Evolutionary conservation across 2,329 filamentous ascomycete genomes (phyloP).

Genomic region (Botryotinia convoluta): DNA sequence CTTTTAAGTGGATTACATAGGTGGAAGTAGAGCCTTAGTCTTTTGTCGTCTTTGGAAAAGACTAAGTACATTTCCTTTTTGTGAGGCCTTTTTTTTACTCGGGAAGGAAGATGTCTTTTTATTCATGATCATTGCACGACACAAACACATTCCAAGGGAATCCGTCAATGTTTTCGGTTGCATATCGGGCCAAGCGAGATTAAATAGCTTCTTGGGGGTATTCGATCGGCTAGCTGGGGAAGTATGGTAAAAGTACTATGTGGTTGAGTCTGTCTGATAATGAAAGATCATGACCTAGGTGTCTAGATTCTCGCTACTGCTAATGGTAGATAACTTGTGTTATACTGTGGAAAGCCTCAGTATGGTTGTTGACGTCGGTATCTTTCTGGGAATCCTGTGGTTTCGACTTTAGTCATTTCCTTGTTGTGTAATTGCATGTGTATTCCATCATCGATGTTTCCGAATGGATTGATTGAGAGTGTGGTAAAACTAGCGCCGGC

Average conservation of each 20-base stretch:
- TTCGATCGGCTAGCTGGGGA: background rate
- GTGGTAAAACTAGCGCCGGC: too few relatives aligned
- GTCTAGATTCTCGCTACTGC: background rate
- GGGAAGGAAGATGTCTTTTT: background rate
- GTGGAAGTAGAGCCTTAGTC: background rate
- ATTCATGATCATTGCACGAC: background rate
- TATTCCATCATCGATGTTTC: background rate
- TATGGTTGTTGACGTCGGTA: background rate
- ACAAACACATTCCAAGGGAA: background rate
- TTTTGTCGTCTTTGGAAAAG: background rate
- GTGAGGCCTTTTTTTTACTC: background rate
- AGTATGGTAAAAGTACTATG: background rate
- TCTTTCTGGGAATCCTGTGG: background rate
- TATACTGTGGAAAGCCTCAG: too few relatives aligned
- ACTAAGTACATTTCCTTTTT: background rate
- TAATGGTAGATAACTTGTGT: background rate
- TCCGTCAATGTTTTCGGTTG: background rate
- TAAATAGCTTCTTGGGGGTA: background rate
- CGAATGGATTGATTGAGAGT: background rate
- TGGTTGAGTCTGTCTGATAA: background rate
- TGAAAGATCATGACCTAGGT: background rate
- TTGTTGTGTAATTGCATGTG: background rate
- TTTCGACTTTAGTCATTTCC: background rate
- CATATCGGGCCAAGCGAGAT: background rate
- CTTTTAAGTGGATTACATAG: background rate